Base-by-base conservation (phyloP, 805 yeast species). In the Candida lessepsii region DNA sequence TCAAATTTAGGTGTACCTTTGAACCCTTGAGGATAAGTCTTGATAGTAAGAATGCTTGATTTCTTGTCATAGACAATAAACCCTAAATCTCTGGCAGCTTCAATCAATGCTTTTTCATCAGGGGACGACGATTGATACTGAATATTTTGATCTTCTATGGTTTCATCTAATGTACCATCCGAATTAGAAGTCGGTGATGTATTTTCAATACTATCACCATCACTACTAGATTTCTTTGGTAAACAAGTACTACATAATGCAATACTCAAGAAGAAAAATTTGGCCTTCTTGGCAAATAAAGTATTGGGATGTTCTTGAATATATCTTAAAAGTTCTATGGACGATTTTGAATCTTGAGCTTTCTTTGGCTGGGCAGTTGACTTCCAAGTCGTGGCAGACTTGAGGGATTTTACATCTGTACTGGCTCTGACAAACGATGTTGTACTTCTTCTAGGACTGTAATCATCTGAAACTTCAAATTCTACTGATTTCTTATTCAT, bases 11-110 rank as follows among this genome's bases (percentile, higher is more conserved):
- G 83, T 1, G 71, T 77, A 2, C 58, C 53, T 5, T 81, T 85
- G 56, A 86, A 80, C 0, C 98, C 97, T 39, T 81, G 52, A 0
- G 98, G 97, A 57, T 83, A 93, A 0, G 88, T 77, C 50, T 90
- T 81, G 16, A 93, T 63, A 0, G 82, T 75, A 33, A 93, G 58
- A 1, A 65, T 59, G 42, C 75, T 76, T 33, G 78, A 78, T 44
- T 78, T 78, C 40, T 85, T 77, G 43, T 86, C 88, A 41, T 69
- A 73, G 6, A 90, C 85, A n/a, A 90, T 80, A 58, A 72, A 93
- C 0, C 99, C 99, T 71, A 93, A 72, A 56, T 93, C 99, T 50
- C 96, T 74, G 0, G 99, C 99, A 1, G 98, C 99, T 33, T 83
- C 79, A 2, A 93, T 91, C 21, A 93, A 66, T 0, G 99, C 99